phyloP scores from a whole-genome alignment of 1,284 basidiomycete species.

The Cutaneotrichosporon mucoides region DNA sequence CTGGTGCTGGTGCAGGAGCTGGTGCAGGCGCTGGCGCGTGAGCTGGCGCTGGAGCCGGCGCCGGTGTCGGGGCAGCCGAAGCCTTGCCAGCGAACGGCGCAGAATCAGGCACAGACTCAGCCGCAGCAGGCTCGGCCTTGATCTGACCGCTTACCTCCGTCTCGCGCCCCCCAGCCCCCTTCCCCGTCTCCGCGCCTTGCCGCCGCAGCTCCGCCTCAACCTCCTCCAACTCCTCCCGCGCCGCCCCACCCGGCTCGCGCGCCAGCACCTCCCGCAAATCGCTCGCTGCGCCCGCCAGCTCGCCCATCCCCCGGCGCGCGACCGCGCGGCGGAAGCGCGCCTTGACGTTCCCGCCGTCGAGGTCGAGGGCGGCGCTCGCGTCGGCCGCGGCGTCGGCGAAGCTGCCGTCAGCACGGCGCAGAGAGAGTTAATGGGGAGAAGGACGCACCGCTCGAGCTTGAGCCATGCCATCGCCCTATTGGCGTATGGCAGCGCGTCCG shows the following conservation, averaged over 20 bases:
- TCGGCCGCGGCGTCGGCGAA: constrained; percentile 44
- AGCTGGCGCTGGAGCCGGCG: too few relatives aligned
- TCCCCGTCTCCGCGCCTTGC: too few relatives aligned
- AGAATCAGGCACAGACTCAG: too few relatives aligned
- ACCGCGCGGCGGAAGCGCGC: constrained; percentile 43
- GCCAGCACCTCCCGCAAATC: constrained; percentile 8
- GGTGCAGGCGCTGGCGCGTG: too few relatives aligned
- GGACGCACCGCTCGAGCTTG: constrained; percentile 45
- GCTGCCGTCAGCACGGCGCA: constrained; percentile 20
- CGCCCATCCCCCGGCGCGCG: constrained; percentile 34
- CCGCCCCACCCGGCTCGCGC: constrained; percentile 24
- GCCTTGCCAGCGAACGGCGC: too few relatives aligned
- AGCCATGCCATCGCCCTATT: constrained; percentile 48
- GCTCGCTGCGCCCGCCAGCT: constrained; percentile 23
- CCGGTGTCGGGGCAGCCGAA: too few relatives aligned
- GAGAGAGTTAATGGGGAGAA: too few relatives aligned
- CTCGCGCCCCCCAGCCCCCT: too few relatives aligned
- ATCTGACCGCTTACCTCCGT: too few relatives aligned
- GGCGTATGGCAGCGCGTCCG: constrained; percentile 34
- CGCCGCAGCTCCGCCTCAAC: constrained; percentile 5
- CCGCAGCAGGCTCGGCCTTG: too few relatives aligned
- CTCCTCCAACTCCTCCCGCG: constrained; percentile 34
- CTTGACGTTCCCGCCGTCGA: constrained; percentile 35
- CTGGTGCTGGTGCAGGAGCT: too few relatives aligned
- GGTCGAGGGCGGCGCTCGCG: constrained; percentile 34